These are phyloP conservation scores for Claviceps quebecensis DNA, from an alignment of 2,329 filamentous ascomycete genomes.

Conservation along the genomic window DNA sequence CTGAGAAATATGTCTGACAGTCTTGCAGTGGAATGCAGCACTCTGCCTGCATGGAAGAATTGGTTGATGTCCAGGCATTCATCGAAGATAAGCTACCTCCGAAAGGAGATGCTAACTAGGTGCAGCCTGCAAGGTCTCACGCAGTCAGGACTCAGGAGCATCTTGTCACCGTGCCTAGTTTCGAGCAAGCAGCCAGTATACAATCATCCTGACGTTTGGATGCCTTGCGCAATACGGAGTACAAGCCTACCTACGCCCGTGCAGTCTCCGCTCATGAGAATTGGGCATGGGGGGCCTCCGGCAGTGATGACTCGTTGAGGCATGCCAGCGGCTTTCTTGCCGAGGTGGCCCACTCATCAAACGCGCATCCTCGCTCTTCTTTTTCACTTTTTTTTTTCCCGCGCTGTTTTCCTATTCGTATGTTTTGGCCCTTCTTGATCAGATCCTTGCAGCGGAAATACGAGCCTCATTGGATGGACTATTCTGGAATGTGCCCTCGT, in stretches of 20 bases:
- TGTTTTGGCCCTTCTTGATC: neutral
- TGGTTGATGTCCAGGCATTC: constrained; percentile 63
- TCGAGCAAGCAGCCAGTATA: neutral
- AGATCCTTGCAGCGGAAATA: neutral
- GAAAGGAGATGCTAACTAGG: constrained; percentile 4
- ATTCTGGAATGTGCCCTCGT: neutral
- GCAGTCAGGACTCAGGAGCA: neutral
- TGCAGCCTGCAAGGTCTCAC: neutral
- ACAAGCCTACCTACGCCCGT: neutral
- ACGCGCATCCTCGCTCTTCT: neutral
- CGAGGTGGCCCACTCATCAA: neutral
- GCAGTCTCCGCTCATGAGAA: neutral
- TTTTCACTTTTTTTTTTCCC: neutral
- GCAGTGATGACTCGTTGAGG: neutral
- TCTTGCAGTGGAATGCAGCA: constrained; percentile 51
- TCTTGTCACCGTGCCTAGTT: neutral
- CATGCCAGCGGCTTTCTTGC: neutral
- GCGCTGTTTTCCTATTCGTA: neutral
- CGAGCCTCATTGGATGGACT: neutral
- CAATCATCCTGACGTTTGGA: neutral
- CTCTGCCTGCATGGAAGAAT: constrained; percentile 61
- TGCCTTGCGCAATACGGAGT: neutral
- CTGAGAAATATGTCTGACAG: constrained; percentile 1
- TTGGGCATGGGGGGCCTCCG: neutral
- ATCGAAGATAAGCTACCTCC: constrained; percentile 32